Evolutionary conservation across 73 alveolate genomes (phyloP), one percentile per base, ranked within the genome.

Genomic region (Durusdinium trenchii): DNA sequence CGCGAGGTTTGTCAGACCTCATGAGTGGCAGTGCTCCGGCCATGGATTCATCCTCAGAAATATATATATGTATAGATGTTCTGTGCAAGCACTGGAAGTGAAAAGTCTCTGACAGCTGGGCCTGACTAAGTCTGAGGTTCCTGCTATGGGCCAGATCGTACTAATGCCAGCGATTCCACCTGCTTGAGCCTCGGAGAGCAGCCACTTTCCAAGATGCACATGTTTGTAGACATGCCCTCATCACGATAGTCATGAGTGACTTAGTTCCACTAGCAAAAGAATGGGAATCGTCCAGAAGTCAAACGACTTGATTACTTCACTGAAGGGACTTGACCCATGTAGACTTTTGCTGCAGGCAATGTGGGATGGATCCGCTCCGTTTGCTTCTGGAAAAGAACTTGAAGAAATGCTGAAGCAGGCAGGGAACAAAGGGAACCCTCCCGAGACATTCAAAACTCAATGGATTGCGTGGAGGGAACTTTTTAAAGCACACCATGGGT

Each of bases 341-440:
- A 42, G 10, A 30, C 79, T 64, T 73, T 10, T 28, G 84, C 23
- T 30, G 18, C 86, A 45, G 83, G 96, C 64, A 84, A 89, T 89
- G 96, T 89, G 96, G 96, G 96, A 89, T 2, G 86, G 96, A 36
- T 38, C 61, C 28, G 43, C 96, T 3, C 60, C 87, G 36, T 78
- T 43, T 60, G 20, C 97, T n/a, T 90, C 97, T 6, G 97, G 89
- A 16, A 69, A 90, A 75, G 97, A 90, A 76, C 86, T 90, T 36
- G 97, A 90, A 52, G 89, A 69, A 51, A 45, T 90, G 89, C 87
- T 90, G 76, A 47, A 76, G 87, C 83, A 90, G 97, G 97, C 57
- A 16, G 76, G 71, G 73, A 28, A 36, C 36, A 40, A 40, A 69
- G 83, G 18, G 45, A n/a, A 30, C n/a, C n/a, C n/a, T n/a, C n/a